Evolutionary conservation across 2,329 filamentous ascomycete species (phyloP), one percentile per base, ranked within the genome.

Genomic region (Fusarium mexicanum): DNA sequence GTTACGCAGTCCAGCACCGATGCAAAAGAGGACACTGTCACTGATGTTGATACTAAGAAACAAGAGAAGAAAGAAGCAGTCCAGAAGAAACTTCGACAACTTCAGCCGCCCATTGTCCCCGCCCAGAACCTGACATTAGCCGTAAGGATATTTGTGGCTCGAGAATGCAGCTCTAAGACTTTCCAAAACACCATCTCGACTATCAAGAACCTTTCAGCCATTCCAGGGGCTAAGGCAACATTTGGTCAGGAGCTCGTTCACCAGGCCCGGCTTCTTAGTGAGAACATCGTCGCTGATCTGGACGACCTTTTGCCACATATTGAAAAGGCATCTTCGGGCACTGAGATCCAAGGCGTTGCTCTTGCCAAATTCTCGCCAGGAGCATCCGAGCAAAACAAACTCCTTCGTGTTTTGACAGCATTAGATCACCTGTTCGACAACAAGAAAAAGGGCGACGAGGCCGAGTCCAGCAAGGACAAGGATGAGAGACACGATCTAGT

Each of bases 151-250:
- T 93, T 99, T 75, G 94, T 97, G 48, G 96, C 96, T 72, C 93
- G 95, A 55, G 96, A 99, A 83, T 99, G 96, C 84, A 98, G 94
- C 80, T 95, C 94, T 72, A 98, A 98, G 86, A 98, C 96, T 0
- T 99, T 99, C 88, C 94, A 96, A 80, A 97, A 98, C 82, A 98
- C 96, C 2, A 89, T 99, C 61, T 96, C 96, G 22, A 97, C 97
- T n/a, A 98, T 99, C 86, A 98, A 98, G 85, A 98, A 98, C 79
- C 88, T 99, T 48, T 98, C 95, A 10, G 92, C 94, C 44, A 96
- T 99, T 69, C 95, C 96, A 22, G 94, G 93, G 18, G 95, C 96
- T 24, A 96, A 97, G 83, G 90, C 93, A 61, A 88, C 94, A 17
- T 98, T 99, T 81, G 96, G 96, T n/a, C 92, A 93, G 76, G 96